A percentile compares a stretch with the other conserved stretches of the same genome.
phyloP scores from a whole-genome alignment of 768 basidiomycete species.

The Tylopilus vinaceipallidus region DNA sequence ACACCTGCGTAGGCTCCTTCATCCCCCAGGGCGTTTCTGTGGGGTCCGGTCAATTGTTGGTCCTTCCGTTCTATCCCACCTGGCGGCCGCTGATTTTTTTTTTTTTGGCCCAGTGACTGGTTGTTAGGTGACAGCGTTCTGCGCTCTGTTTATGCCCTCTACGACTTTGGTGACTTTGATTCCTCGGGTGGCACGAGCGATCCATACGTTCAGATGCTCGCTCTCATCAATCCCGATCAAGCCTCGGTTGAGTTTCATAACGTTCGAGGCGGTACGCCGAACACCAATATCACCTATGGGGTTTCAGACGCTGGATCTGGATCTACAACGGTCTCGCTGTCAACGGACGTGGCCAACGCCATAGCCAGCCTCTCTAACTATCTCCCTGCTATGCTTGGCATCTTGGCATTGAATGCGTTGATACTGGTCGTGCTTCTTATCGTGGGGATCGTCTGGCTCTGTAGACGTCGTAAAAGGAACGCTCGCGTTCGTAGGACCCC shows the following conservation, averaged over 20 bases:
- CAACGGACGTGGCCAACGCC: conserved; percentile 54
- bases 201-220: conserved; percentile 75
- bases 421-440: conserved; percentile 57
- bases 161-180: conserved; percentile 82
- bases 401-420: conserved; percentile 77
- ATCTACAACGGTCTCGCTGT: conserved; percentile 50
- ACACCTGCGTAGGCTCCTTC: conserved; percentile 71
- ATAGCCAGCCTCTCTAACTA: conserved; percentile 62
- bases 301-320: conserved; percentile 43
- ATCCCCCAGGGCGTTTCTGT: conserved; percentile 59
- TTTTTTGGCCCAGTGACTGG: conserved; percentile 78
- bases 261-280: conserved; percentile 61
- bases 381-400: conserved; percentile 70
- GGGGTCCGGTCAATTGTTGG: conserved; percentile 68
- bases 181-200: conserved; percentile 61
- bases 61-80: conserved; percentile 10
- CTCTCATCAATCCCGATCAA: conserved; percentile 63
- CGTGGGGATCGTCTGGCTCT: conserved; percentile 52
- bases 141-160: conserved; percentile 78
- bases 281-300: conserved; percentile 67
- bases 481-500: conserved; percentile 34
- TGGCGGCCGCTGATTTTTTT: conserved; percentile 5
- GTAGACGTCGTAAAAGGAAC: conserved; percentile 44
- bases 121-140: conserved; percentile 81
- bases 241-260: conserved; percentile 72